Conservation (phyloP, 2,329 filamentous ascomycete species). For the Chaetomium olivaceum region DNA sequence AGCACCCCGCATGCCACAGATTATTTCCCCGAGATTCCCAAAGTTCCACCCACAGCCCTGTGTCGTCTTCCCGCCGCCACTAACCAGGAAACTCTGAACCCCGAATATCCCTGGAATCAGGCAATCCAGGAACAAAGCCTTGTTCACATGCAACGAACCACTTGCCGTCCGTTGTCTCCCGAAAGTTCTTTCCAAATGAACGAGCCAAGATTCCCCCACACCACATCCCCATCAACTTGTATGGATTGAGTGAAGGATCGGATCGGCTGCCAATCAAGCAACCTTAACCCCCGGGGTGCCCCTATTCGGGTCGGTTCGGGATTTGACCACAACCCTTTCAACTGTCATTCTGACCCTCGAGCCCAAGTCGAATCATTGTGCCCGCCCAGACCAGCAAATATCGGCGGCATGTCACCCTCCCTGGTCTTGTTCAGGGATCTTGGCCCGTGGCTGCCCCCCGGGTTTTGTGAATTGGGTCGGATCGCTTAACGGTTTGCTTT, state of each 20-base stretch:
- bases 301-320: slow-evolving; percentile 18
- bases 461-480: not conserved
- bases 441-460: not conserved
- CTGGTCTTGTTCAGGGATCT: not conserved
- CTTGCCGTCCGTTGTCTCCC: not conserved
- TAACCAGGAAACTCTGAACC: not conserved
- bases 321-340: not conserved
- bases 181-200: not conserved
- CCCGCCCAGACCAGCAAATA: not conserved
- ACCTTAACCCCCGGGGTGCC: slow-evolving; percentile 11
- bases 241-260: not conserved
- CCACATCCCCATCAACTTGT: not conserved
- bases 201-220: not conserved
- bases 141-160: not conserved
- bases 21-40: slow-evolving; percentile 5
- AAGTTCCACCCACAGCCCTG: not conserved
- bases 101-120: not conserved
- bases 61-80: not conserved
- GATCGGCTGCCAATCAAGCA: not conserved
- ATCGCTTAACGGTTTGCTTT: not conserved
- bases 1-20: not conserved
- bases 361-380: not conserved
- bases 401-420: not conserved
- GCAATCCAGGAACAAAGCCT: not conserved
- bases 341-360: not conserved